phyloP scores from a whole-genome alignment of 1,284 basidiomycete species.

The Sanghuangporus sanghuang region DNA sequence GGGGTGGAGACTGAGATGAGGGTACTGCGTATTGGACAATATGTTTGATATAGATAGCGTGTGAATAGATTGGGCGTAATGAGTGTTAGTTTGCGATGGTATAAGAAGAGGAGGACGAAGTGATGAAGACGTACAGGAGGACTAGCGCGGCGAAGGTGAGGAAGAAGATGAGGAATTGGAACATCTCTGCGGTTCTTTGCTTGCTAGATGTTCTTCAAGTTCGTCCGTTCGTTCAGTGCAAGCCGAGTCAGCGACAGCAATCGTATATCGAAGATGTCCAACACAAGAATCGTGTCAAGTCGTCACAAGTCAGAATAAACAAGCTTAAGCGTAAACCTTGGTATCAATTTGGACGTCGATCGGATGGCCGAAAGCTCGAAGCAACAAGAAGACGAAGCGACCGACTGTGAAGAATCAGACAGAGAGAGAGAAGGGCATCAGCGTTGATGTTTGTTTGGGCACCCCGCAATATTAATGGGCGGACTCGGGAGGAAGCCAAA shows the following conservation, averaged over 20 bases:
- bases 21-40: constrained; percentile 20
- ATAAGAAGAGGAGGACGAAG: neutral
- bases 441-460: neutral
- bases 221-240: neutral
- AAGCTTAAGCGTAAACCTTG: neutral
- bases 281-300: neutral
- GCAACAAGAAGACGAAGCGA: neutral
- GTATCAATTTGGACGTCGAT: neutral
- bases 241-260: neutral
- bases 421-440: too few relatives aligned
- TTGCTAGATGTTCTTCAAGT: neutral
- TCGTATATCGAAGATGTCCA: neutral
- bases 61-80: neutral
- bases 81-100: neutral
- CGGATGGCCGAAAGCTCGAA: neutral
- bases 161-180: constrained; percentile 6
- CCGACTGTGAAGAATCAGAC: too few relatives aligned
- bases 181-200: neutral
- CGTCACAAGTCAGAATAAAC: neutral
- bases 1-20: constrained; percentile 29
- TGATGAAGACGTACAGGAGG: constrained; percentile 23
- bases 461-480: neutral
- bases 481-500: neutral
- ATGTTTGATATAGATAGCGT: neutral
- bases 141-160: constrained; percentile 21